Base-by-base conservation (phyloP, 2,329 filamentous ascomycete species). In the Neopestalotiopsis clavispora region DNA sequence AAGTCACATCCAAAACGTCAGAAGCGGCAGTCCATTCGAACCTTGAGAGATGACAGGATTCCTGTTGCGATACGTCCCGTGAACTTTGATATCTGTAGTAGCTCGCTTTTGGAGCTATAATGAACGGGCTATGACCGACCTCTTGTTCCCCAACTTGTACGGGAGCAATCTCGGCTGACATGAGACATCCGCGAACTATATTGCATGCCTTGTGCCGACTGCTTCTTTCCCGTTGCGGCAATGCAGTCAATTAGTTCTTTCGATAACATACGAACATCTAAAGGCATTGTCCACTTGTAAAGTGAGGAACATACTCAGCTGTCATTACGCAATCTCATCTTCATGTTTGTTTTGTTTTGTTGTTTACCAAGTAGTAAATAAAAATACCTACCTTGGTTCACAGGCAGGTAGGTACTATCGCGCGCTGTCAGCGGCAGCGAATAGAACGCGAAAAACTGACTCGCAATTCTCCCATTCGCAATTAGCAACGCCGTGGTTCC, bases 191-290 rank as follows among this genome's bases (percentile, higher is more conserved):
- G 23, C 12, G 12, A 30, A 30, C 30, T 34, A 28, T 59, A 59
- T 34, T 59, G 57, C 12, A 23, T 34, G 5, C 14, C 23, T 59
- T 59, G n/a, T 20, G 45, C 45, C 57, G 57, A 59, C 57, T 59
- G 23, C 30, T 59, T 59, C 57, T 59, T 59, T 59, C 57, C 57
- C 57, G 23, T 59, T 59, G 23, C 57, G 57, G 57, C 56, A 58
- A 59, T 59, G 30, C 17, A 28, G n/a, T 30, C 45, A 52, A 52
- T 52, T 52, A 52, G 20, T n/a, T 52, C 45, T 23, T 28, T n/a
- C 45, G 1, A 52, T 38, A 23, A 17, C 45, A 52, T 17, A 23
- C 45, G n/a, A 52, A 28, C 23, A 28, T 28, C 4, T 3, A 28
- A 28, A 28, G 23, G 17, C 17, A 52, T 52, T 52, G 45, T n/a